phyloP scores from a whole-genome alignment of 2,329 filamentous ascomycete species.

The Fusarium sororula region DNA sequence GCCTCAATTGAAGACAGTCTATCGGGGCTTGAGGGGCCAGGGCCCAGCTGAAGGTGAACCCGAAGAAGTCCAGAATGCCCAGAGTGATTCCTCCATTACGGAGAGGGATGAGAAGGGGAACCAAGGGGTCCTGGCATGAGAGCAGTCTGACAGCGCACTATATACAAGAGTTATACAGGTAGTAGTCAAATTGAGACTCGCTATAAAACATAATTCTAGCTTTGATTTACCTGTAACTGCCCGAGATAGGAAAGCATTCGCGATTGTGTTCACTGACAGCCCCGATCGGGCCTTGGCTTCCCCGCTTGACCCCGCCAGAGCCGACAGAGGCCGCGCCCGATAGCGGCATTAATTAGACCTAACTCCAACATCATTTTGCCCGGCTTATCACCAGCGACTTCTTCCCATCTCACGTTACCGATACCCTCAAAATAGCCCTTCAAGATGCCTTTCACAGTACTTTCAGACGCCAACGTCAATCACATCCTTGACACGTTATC shows the following conservation, averaged over 20 bases:
- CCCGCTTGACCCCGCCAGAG: neutral
- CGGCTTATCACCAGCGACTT: neutral
- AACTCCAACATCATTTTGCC: neutral
- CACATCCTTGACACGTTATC: slow-evolving; percentile 32
- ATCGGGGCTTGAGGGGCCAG: neutral
- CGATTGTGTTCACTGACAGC: neutral
- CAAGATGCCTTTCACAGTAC: slow-evolving; percentile 39
- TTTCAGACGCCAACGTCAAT: slow-evolving; percentile 37
- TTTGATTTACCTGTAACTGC: rapidly evolving
- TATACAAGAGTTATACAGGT: neutral
- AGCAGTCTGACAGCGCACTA: too few species aligned
- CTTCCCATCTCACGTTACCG: too few species aligned
- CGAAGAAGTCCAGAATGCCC: neutral
- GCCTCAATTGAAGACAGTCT: slow-evolving; percentile 30
- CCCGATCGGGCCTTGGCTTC: neutral
- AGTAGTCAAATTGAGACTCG: too few species aligned
- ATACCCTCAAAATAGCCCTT: rapidly evolving
- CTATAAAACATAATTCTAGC: too few species aligned
- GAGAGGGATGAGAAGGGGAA: neutral
- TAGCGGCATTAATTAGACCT: neutral
- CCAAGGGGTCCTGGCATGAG: neutral
- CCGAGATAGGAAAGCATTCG: neutral
- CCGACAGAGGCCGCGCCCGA: neutral
- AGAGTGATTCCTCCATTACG: neutral
- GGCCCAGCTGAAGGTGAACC: neutral